Conservation (phyloP, 345 rosid genomes). For the Linum tenue region DNA sequence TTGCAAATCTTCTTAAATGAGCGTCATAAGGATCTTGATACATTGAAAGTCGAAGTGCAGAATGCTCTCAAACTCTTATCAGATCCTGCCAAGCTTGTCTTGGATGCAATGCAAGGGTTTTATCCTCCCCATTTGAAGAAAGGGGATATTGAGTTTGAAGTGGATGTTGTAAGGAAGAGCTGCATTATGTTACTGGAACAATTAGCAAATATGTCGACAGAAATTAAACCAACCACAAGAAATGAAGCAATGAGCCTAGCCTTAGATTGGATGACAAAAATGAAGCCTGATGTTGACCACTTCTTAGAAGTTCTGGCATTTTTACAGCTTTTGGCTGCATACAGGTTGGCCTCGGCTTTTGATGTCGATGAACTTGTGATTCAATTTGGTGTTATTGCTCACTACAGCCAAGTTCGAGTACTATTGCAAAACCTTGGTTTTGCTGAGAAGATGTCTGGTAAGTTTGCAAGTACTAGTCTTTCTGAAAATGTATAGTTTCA, state of each 20-base stretch:
- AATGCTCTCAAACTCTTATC: slow-evolving; percentile 18
- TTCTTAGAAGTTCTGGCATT: slow-evolving; percentile 26
- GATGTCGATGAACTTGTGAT: slow-evolving; percentile 20
- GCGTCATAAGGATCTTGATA: slow-evolving; percentile 8
- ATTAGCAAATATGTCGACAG: slow-evolving; percentile 30
- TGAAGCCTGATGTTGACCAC: slow-evolving; percentile 18
- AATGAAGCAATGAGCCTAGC: slow-evolving; percentile 36
- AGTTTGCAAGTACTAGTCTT: neutral
- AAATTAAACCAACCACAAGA: slow-evolving; percentile 22
- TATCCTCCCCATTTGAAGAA: slow-evolving; percentile 26
- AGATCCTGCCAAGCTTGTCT: slow-evolving; percentile 30
- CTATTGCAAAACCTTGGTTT: slow-evolving; percentile 27
- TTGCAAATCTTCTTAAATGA: slow-evolving; percentile 16
- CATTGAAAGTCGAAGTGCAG: slow-evolving; percentile 13
- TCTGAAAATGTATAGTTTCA: neutral
- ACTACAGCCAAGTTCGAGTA: slow-evolving; percentile 20
- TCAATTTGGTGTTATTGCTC: slow-evolving; percentile 19
- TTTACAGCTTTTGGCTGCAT: slow-evolving; percentile 35
- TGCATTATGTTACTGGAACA: slow-evolving; percentile 44
- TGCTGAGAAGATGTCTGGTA: slow-evolving; percentile 24
- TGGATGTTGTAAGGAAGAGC: slow-evolving; percentile 26
- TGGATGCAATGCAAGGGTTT: slow-evolving; percentile 27
- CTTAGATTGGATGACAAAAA: slow-evolving; percentile 17
- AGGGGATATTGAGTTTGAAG: slow-evolving; percentile 20
- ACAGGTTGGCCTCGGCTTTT: slow-evolving; percentile 23